Percentiles rank a stretch among this genome's conserved stretches.
These are phyloP conservation scores for Coemansia sp. DNA, from an alignment of 192 early-diverging fungal genomes.

Conservation along the genomic window DNA sequence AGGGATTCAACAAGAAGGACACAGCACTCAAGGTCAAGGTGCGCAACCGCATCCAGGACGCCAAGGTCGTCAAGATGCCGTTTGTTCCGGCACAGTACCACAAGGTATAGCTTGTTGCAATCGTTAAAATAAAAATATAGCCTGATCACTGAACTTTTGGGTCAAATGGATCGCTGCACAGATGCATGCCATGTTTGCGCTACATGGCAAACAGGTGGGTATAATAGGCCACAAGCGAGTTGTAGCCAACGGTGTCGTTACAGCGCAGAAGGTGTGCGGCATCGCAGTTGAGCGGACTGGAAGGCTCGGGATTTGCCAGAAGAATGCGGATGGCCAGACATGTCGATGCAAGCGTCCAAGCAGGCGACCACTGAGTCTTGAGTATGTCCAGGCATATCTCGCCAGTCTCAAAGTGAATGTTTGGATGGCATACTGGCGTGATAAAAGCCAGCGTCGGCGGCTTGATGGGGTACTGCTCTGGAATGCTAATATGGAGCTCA, in stretches of 20 bases:
- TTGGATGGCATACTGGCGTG: slow-evolving; percentile 91
- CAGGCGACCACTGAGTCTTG: slow-evolving; percentile 92
- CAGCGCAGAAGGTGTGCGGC: slow-evolving; percentile 90
- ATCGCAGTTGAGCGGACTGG: slow-evolving; percentile 93
- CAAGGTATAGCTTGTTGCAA: slow-evolving; percentile 42
- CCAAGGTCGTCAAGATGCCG: slow-evolving; percentile 90
- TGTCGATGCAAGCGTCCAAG: slow-evolving; percentile 89
- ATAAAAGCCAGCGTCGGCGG: slow-evolving; percentile 74
- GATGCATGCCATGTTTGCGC: not conserved
- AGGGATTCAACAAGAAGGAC: slow-evolving; percentile 87
- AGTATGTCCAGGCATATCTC: slow-evolving; percentile 97
- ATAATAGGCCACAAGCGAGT: slow-evolving; percentile 86
- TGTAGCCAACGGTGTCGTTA: slow-evolving; percentile 84
- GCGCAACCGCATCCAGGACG: slow-evolving; percentile 81
- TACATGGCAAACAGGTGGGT: slow-evolving; percentile 68
- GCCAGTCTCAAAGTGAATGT: slow-evolving; percentile 93
- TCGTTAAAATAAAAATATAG: slow-evolving; percentile 3
- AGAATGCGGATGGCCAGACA: slow-evolving; percentile 83
- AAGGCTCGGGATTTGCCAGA: slow-evolving; percentile 84
- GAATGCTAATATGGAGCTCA: slow-evolving; percentile 78
- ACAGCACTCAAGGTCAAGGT: slow-evolving; percentile 93
- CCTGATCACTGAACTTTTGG: not conserved
- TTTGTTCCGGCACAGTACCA: slow-evolving; percentile 87
- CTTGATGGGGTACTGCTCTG: slow-evolving; percentile 73
- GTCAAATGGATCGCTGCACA: not conserved